Conservation (phyloP, 257 asterid species). For the Salvia splendens region DNA sequence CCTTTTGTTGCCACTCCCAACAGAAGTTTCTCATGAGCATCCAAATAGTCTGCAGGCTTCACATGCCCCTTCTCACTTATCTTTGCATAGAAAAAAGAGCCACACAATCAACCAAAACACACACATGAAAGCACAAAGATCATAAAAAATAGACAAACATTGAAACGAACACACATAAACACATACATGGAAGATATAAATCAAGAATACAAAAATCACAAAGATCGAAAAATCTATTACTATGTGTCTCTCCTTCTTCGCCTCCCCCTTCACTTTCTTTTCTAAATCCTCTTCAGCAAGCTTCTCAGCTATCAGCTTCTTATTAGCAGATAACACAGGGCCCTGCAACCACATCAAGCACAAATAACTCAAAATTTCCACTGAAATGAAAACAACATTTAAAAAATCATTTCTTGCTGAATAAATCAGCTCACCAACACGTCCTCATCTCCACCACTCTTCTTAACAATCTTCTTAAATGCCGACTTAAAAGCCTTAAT, state of each 20-base stretch:
- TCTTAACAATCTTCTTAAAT: conserved; percentile 71
- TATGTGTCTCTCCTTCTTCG: conserved; percentile 80
- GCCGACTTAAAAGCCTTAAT: conserved; percentile 72
- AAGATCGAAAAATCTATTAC: conserved; percentile 37
- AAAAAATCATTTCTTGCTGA: too few relatives aligned
- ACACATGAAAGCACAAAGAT: background rate
- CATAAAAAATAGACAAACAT: too few relatives aligned
- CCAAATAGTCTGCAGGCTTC: conserved; percentile 63
- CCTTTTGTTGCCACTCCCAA: conserved; percentile 92
- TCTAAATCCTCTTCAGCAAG: conserved; percentile 84
- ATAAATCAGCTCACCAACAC: conserved; percentile 52
- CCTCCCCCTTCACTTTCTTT: conserved; percentile 74
- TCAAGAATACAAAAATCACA: too few relatives aligned
- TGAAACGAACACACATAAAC: too few relatives aligned
- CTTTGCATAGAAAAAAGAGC: conserved; percentile 42
- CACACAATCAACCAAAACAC: conserved; percentile 16
- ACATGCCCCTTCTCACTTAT: conserved; percentile 82
- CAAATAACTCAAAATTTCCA: background rate
- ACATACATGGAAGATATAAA: too few relatives aligned
- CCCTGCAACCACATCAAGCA: conserved; percentile 57
- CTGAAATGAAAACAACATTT: too few relatives aligned
- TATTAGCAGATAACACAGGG: conserved; percentile 85
- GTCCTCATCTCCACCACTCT: conserved; percentile 54
- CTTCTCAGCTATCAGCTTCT: conserved; percentile 81
- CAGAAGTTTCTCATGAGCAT: conserved; percentile 72